These are phyloP conservation scores for Skeletonema tropicum DNA, from an alignment of 108 stramenopile species.

Conservation along the genomic window DNA sequence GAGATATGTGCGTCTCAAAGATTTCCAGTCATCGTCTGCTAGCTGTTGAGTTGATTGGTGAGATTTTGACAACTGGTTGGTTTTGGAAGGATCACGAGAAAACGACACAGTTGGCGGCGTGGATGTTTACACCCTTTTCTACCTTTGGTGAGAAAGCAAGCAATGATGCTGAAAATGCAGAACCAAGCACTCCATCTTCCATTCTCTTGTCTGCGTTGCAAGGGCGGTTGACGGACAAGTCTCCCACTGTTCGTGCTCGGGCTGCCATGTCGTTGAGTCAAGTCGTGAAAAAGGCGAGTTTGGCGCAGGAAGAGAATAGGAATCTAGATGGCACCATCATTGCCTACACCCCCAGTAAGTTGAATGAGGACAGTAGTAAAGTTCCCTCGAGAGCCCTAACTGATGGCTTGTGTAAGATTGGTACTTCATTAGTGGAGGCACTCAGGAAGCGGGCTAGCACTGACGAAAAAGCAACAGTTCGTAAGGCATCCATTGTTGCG, in stretches of 20 bases:
- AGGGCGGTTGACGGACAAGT: constrained; percentile 68
- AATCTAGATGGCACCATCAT: constrained; percentile 24
- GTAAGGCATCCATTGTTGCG: constrained; percentile 61
- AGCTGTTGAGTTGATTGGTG: constrained; percentile 68
- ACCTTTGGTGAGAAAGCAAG: background rate
- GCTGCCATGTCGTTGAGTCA: constrained; percentile 67
- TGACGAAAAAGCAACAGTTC: constrained; percentile 80
- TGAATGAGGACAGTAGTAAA: constrained; percentile 10
- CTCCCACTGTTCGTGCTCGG: constrained; percentile 74
- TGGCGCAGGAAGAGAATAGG: constrained; percentile 9
- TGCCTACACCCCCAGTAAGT: constrained; percentile 4
- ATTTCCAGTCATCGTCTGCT: constrained; percentile 76
- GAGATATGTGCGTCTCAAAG: constrained; percentile 70
- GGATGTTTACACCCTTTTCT: constrained; percentile 13
- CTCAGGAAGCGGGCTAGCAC: constrained; percentile 61
- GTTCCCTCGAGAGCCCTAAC: constrained; percentile 27
- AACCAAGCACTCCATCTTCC: constrained; percentile 16
- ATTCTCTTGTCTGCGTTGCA: constrained; percentile 63
- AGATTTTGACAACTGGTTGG: constrained; percentile 60
- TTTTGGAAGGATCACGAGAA: constrained; percentile 55
- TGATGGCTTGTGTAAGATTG: constrained; percentile 45
- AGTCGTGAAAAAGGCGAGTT: constrained; percentile 31
- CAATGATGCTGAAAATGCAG: constrained; percentile 3
- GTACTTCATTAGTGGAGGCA: constrained; percentile 34
- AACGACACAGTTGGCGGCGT: constrained; percentile 8